These are phyloP conservation scores for Zalaria sp. DNA, from an alignment of 2,329 filamentous ascomycete species.

Conservation along the genomic window DNA sequence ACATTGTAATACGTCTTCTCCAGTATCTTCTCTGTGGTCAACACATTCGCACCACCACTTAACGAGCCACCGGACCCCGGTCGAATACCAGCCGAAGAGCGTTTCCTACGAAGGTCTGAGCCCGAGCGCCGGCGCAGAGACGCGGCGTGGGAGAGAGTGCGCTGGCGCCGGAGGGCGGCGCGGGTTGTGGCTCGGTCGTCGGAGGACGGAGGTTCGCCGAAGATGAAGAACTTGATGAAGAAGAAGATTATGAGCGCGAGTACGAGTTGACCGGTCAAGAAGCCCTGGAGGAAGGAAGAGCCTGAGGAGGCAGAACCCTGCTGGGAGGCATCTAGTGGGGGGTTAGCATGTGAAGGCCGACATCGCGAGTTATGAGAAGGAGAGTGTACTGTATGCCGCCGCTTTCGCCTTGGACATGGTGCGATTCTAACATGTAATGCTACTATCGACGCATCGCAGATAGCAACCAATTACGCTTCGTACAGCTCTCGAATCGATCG, in stretches of 20 bases:
- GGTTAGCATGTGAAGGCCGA: slow-evolving; percentile 7
- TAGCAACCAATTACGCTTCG: neutral
- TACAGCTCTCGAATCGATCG: neutral
- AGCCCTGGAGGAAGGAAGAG: slow-evolving; percentile 82
- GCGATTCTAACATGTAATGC: neutral
- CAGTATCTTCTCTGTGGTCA: slow-evolving; percentile 87
- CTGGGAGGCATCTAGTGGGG: neutral
- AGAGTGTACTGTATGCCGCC: slow-evolving; percentile 7
- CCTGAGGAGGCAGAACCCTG: slow-evolving; percentile 28
- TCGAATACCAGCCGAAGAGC: slow-evolving; percentile 52
- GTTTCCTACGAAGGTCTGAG: slow-evolving; percentile 31
- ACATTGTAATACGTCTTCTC: slow-evolving; percentile 97
- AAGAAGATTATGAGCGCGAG: slow-evolving; percentile 81
- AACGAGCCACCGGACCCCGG: slow-evolving; percentile 27
- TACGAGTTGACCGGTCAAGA: slow-evolving; percentile 84
- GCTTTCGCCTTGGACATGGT: slow-evolving; percentile 21
- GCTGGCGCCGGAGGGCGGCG: slow-evolving; percentile 58
- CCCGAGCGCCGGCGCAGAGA: slow-evolving; percentile 19
- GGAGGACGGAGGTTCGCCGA: slow-evolving; percentile 78
- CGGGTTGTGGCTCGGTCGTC: slow-evolving; percentile 65
- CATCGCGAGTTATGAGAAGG: slow-evolving; percentile 2
- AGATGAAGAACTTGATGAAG: slow-evolving; percentile 99
- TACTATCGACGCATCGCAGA: neutral
- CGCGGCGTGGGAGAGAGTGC: slow-evolving; percentile 53
- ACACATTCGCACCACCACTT: slow-evolving; percentile 11